A percentile compares a stretch with the other conserved stretches of the same genome.
Evolutionary conservation across 2,329 filamentous ascomycete genomes (phyloP).

Genomic region (Blumeria graminis): DNA sequence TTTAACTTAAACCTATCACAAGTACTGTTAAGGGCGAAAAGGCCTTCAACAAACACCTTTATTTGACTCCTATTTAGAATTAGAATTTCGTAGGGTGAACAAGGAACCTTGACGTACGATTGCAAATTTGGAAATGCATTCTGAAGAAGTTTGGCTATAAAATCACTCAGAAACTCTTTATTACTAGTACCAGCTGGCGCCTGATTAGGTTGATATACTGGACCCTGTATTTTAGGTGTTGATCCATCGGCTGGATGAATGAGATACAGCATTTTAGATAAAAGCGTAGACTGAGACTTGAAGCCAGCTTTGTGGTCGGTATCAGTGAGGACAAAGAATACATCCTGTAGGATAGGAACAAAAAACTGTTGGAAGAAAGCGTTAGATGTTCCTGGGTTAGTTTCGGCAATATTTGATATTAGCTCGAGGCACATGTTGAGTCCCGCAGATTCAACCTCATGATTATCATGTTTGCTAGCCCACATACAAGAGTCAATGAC

Average conservation of each 20-base stretch:
- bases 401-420: constrained; percentile 90
- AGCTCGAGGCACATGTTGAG: constrained; percentile 96
- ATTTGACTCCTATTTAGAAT: constrained; percentile 48
- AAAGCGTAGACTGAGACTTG: constrained; percentile 84
- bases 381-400: constrained; percentile 64
- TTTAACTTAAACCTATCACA: constrained; percentile 89
- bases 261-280: constrained; percentile 92
- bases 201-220: constrained; percentile 69
- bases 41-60: constrained; percentile 63
- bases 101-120: constrained; percentile 31
- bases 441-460: constrained; percentile 86
- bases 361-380: constrained; percentile 98
- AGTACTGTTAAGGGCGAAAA: constrained; percentile 73
- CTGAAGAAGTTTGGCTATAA: constrained; percentile 61
- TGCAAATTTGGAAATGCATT: constrained; percentile 88
- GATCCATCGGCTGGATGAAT: constrained; percentile 46
- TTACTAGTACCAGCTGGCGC: constrained; percentile 66
- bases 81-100: background rate
- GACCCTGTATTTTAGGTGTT: constrained; percentile 69
- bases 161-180: constrained; percentile 71
- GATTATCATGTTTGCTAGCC: constrained; percentile 99
- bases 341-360: constrained; percentile 81
- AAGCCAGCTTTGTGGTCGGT: constrained; percentile 97
- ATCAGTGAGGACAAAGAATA: constrained; percentile 94
- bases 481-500: constrained; percentile 98